These are phyloP conservation scores for Ammopiptanthus mongolicus DNA, from an alignment of 306 rosid species.

Conservation along the genomic window DNA sequence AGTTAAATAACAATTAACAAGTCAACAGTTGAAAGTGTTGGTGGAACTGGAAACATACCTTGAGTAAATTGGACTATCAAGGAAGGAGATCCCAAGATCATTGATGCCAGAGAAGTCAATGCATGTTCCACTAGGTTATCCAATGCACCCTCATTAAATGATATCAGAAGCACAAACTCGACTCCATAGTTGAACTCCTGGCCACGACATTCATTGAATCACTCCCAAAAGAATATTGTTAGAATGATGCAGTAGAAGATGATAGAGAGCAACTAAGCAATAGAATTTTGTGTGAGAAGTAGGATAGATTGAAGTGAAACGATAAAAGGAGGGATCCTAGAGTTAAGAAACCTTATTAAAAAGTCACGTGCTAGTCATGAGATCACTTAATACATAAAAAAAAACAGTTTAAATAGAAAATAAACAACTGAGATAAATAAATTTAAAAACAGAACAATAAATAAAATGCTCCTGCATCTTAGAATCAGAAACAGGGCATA, in stretches of 20 bases:
- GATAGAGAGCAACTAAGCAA: not conserved
- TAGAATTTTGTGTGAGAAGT: not conserved
- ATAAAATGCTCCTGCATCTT: no score
- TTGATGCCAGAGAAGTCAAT: constrained; percentile 45
- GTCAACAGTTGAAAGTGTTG: constrained; percentile 18
- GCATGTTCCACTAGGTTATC: constrained; percentile 46
- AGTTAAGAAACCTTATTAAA: not conserved
- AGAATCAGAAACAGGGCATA: not conserved
- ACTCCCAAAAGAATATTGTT: not conserved
- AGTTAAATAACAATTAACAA: constrained; percentile 3
- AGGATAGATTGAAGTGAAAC: not conserved
- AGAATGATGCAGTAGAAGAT: not conserved
- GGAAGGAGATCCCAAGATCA: constrained; percentile 60
- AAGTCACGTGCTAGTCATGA: not conserved
- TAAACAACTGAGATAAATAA: no score
- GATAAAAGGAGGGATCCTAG: not conserved
- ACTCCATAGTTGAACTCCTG: constrained; percentile 88
- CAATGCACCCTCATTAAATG: constrained; percentile 43
- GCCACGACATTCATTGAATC: constrained; percentile 13
- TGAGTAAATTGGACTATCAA: constrained; percentile 79
- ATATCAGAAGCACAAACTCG: constrained; percentile 75
- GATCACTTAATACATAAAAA: not conserved
- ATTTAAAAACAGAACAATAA: no score
- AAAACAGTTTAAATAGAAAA: not conserved
- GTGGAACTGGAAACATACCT: constrained; percentile 37